Percentiles rank a stretch among this genome's conserved stretches.
phyloP scores from a whole-genome alignment of 345 rosid species.

The Capsella bursapastoris region DNA sequence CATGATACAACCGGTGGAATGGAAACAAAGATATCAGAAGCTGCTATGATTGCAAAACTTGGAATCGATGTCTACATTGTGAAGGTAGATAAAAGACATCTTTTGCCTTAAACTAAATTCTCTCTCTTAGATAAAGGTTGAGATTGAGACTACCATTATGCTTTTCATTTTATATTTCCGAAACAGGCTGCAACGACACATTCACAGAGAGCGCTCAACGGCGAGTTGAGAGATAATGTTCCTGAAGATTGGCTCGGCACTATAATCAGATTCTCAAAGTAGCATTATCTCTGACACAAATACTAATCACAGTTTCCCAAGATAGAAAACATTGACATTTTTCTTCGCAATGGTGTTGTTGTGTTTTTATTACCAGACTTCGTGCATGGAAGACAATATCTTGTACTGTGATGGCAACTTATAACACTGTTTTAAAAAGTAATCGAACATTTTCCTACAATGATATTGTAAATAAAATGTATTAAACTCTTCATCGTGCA shows the following conservation, averaged over 20 bases:
- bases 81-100: slow-evolving; percentile 50
- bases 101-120: background rate
- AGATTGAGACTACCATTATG: background rate
- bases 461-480: background rate
- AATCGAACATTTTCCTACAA: background rate
- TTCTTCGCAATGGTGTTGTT: background rate
- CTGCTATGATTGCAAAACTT: slow-evolving; percentile 86
- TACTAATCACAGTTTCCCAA: background rate
- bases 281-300: background rate
- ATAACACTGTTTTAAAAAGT: background rate
- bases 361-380: background rate
- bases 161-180: background rate
- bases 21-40: slow-evolving; percentile 87
- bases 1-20: slow-evolving; percentile 98
- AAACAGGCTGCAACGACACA: slow-evolving; percentile 78
- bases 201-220: slow-evolving; percentile 67
- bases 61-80: slow-evolving; percentile 92
- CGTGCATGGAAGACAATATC: background rate
- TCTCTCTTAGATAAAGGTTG: too few relatives aligned
- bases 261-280: slow-evolving; percentile 46
- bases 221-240: slow-evolving; percentile 53
- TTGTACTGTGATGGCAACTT: background rate
- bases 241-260: slow-evolving; percentile 90
- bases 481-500: background rate
- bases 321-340: background rate